These are phyloP conservation scores for Apostasia shenzhenica DNA, from an alignment of 106 monocot species.

Conservation along the genomic window DNA sequence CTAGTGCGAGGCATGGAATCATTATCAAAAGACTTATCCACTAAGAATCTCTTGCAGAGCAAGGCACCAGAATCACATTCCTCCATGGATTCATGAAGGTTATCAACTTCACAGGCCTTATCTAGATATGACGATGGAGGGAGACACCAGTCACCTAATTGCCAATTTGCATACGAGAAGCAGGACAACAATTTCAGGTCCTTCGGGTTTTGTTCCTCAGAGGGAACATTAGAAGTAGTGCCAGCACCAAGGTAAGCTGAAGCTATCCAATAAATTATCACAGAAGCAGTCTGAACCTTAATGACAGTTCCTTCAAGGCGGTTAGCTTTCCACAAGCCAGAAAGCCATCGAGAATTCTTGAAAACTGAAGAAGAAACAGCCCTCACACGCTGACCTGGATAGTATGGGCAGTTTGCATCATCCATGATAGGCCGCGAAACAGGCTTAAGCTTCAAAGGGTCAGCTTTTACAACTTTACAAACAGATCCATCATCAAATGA, in stretches of 20 bases:
- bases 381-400: slow-evolving; percentile 90
- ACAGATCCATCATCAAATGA: slow-evolving; percentile 91
- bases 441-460: slow-evolving; percentile 63
- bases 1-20: background rate
- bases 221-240: slow-evolving; percentile 36
- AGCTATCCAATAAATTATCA: slow-evolving; percentile 86
- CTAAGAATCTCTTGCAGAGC: slow-evolving; percentile 1
- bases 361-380: slow-evolving; percentile 84
- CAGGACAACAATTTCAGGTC: slow-evolving; percentile 79
- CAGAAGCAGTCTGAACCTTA: slow-evolving; percentile 75
- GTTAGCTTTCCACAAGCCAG: slow-evolving; percentile 80
- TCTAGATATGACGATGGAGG: slow-evolving; percentile 26
- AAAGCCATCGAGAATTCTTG: slow-evolving; percentile 71
- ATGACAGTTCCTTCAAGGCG: slow-evolving; percentile 85
- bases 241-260: slow-evolving; percentile 54
- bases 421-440: slow-evolving; percentile 44
- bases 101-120: slow-evolving; percentile 10
- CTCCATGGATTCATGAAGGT: slow-evolving; percentile 9
- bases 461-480: slow-evolving; percentile 89
- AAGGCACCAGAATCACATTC: slow-evolving; percentile 4
- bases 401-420: slow-evolving; percentile 71
- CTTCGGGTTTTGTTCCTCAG: slow-evolving; percentile 83
- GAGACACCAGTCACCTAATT: slow-evolving; percentile 90
- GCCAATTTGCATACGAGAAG: slow-evolving; percentile 87
- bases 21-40: slow-evolving; percentile 5